Evolutionary conservation across 1,284 basidiomycete species (phyloP).

Genomic region (Sutorius eximius): DNA sequence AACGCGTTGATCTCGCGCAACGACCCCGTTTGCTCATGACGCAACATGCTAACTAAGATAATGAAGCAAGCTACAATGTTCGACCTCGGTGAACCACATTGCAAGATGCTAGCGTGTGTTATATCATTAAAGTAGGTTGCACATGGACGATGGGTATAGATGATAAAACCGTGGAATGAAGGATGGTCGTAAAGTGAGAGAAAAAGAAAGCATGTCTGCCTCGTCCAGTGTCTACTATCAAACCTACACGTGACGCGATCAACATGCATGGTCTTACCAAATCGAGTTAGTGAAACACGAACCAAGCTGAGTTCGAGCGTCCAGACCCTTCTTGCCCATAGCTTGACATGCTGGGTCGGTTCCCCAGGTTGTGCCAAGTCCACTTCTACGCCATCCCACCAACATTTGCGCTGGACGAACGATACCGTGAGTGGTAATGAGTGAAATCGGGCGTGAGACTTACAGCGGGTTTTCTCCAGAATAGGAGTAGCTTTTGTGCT

Average conservation of each 20-base stretch:
- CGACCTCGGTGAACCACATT: conserved; percentile 4
- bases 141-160: conserved; percentile 31
- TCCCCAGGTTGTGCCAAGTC: conserved; percentile 66
- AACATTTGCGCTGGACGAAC: conserved; percentile 84
- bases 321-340: conserved; percentile 99
- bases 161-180: conserved; percentile 21
- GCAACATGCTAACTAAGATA: background rate
- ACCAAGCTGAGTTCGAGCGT: conserved; percentile 95
- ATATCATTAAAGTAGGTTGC: conserved; percentile 30
- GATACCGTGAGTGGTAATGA: conserved; percentile 2
- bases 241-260: conserved; percentile 16
- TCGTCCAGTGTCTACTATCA: conserved; percentile 12
- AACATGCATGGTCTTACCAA: conserved; percentile 1
- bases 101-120: conserved; percentile 30
- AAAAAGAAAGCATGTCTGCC: conserved; percentile 5
- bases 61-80: background rate
- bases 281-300: conserved; percentile 36
- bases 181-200: conserved; percentile 20
- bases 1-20: background rate
- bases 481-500: conserved; percentile 94
- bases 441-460: conserved; percentile 35
- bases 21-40: background rate
- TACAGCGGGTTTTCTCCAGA: conserved; percentile 99
- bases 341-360: conserved; percentile 64
- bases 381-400: conserved; percentile 98